A percentile compares a stretch with the other conserved stretches of the same genome.
Evolutionary conservation across 192 early-diverging fungal genomes (phyloP).

Genomic region (Neocallimastix lanati): DNA sequence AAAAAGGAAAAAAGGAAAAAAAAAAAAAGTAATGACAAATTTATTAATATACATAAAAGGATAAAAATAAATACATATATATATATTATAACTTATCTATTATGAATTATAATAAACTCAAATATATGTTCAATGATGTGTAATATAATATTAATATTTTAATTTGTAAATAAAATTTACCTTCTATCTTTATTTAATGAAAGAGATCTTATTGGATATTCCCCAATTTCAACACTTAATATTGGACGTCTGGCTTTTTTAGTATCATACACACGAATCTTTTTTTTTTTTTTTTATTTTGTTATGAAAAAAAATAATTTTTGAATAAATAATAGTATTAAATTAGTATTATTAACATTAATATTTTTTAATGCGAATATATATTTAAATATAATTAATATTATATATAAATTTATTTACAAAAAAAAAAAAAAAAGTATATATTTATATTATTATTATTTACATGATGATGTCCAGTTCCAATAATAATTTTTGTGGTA

Average conservation of each 20-base stretch:
- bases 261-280: constrained; percentile 74
- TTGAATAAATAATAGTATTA: too few relatives aligned
- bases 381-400: background rate
- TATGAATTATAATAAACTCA: too few relatives aligned
- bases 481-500: constrained; percentile 31
- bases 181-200: constrained; percentile 9
- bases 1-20: background rate
- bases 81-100: constrained; percentile 44
- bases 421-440: background rate
- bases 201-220: constrained; percentile 40
- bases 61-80: background rate
- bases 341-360: too few relatives aligned
- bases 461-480: constrained; percentile 51
- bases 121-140: too few relatives aligned
- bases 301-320: too few relatives aligned
- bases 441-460: background rate
- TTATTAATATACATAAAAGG: too few relatives aligned
- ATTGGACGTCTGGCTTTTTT: constrained; percentile 47
- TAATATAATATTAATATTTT: too few relatives aligned
- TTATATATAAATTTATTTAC: background rate
- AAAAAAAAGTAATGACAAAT: background rate
- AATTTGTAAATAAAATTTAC: background rate
- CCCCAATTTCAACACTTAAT: constrained; percentile 41
- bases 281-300: constrained; percentile 8
- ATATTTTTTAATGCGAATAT: too few relatives aligned